phyloP scores from a whole-genome alignment of 2,329 filamentous ascomycete genomes.

The Endothia cerciana region DNA sequence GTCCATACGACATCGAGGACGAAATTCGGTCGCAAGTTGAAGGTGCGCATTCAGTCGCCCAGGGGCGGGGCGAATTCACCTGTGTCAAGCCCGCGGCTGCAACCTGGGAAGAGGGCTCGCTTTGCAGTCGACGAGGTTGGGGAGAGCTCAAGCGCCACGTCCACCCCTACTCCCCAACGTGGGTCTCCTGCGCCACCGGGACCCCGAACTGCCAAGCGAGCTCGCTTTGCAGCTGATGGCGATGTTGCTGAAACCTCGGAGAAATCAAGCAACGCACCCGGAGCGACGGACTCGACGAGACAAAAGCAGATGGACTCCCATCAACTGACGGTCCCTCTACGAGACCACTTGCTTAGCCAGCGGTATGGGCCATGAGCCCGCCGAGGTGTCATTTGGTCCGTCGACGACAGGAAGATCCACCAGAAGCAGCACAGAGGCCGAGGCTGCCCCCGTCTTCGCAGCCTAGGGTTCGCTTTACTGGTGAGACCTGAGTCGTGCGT shows the following conservation, averaged over 20 bases:
- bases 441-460: background rate
- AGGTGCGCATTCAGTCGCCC: background rate
- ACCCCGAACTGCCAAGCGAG: conserved; percentile 10
- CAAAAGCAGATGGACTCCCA: background rate
- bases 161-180: background rate
- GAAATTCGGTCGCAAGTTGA: background rate
- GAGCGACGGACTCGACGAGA: background rate
- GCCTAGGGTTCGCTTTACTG: background rate
- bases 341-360: background rate
- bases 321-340: background rate
- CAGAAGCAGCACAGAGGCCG: background rate
- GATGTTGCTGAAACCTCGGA: background rate
- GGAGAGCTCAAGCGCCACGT: background rate
- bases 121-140: conserved; percentile 1
- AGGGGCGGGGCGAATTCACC: background rate
- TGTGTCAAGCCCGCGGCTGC: background rate
- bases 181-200: background rate
- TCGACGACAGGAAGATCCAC: background rate
- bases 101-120: conserved; percentile 12
- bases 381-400: background rate
- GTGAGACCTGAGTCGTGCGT: background rate
- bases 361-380: background rate
- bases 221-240: conserved; percentile 12
- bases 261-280: background rate
- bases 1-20: background rate